Percentiles rank a stretch among this genome's conserved stretches.
These are phyloP conservation scores for Colletotrichum eremochloae DNA, from an alignment of 2,329 filamentous ascomycete species.

Conservation along the genomic window DNA sequence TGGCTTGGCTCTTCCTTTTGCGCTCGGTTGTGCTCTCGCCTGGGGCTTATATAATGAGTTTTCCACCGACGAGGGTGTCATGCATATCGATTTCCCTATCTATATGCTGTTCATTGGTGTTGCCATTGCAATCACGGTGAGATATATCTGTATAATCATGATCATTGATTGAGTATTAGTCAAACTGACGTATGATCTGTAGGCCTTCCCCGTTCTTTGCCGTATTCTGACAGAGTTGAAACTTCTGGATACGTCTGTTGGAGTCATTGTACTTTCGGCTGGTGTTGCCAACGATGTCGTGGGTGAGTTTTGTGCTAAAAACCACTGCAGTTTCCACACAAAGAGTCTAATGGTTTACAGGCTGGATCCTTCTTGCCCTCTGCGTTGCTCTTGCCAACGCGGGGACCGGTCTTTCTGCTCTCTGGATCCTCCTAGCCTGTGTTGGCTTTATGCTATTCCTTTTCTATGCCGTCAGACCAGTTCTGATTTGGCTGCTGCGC, in stretches of 20 bases:
- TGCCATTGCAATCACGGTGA: slow-evolving; percentile 85
- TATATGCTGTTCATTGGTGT: slow-evolving; percentile 87
- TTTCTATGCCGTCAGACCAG: slow-evolving; percentile 77
- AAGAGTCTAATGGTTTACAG: slow-evolving; percentile 66
- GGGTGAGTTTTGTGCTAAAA: slow-evolving; percentile 55
- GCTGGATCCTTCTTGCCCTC: slow-evolving; percentile 90
- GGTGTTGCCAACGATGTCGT: slow-evolving; percentile 89
- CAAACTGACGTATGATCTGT: slow-evolving; percentile 24
- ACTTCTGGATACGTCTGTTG: slow-evolving; percentile 84
- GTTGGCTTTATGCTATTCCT: slow-evolving; percentile 84
- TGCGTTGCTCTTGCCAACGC: slow-evolving; percentile 96
- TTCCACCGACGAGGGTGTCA: slow-evolving; percentile 55
- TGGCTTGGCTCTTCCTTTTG: slow-evolving; percentile 88
- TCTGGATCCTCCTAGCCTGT: slow-evolving; percentile 85
- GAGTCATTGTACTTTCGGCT: slow-evolving; percentile 88
- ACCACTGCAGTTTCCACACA: slow-evolving; percentile 70
- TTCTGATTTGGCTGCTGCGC: slow-evolving; percentile 80
- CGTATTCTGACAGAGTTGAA: slow-evolving; percentile 94
- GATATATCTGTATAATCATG: not conserved
- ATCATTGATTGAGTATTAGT: too few species aligned
- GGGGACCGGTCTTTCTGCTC: slow-evolving; percentile 81
- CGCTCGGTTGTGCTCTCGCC: slow-evolving; percentile 82
- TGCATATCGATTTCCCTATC: slow-evolving; percentile 63
- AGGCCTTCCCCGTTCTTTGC: slow-evolving; percentile 88
- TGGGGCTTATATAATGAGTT: slow-evolving; percentile 86